Base-by-base conservation (phyloP, 495 filamentous ascomycete genomes). In the Penicillium simplicissimum region DNA sequence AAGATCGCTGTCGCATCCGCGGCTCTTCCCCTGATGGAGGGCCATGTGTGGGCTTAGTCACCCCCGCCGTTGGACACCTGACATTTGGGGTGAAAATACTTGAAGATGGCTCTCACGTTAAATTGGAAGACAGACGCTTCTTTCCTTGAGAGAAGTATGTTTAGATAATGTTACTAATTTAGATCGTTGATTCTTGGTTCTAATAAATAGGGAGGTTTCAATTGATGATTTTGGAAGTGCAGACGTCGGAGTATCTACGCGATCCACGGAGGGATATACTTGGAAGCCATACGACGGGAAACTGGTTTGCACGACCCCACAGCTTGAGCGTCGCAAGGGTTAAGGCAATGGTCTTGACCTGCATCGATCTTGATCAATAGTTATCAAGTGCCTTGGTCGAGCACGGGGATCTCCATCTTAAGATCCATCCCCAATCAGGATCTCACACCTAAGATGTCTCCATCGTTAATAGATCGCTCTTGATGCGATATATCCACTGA, bases 31-130 rank as follows among this genome's bases (percentile, higher is more conserved):
- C 61, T 59, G 61, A 63, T 55, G 57, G 59, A n/a, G 25, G 55
- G 53, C 60, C 61, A 57, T 67, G 63, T 68, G 66, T 68, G 66
- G 57, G 66, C 63, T 68, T 68, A 68, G 66, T 68, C 63, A 68
- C 57, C 9, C 1, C 21, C 43, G 33, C 31, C 13, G 17, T n/a
- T 28, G 47, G 14, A 28, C 14, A 13, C n/a, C n/a, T n/a, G n/a
- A n/a, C n/a, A n/a, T n/a, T n/a, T n/a, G n/a, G n/a, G n/a, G n/a
- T n/a, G n/a, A n/a, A n/a, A 25, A 9, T 23, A 37, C 33, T 35
- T 33, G 34, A 42, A 59, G 4, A n/a, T 31, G 28, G 28, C 28
- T 31, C 28, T 31, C 28, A 4, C 28, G 28, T 31, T 6, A 31
- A 0, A 7, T 31, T 31, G 6, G 4, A 31, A 7, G 28, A 31